Evolutionary conservation across 148 eudicot species (phyloP).

Genomic region (Spergularia marina): DNA sequence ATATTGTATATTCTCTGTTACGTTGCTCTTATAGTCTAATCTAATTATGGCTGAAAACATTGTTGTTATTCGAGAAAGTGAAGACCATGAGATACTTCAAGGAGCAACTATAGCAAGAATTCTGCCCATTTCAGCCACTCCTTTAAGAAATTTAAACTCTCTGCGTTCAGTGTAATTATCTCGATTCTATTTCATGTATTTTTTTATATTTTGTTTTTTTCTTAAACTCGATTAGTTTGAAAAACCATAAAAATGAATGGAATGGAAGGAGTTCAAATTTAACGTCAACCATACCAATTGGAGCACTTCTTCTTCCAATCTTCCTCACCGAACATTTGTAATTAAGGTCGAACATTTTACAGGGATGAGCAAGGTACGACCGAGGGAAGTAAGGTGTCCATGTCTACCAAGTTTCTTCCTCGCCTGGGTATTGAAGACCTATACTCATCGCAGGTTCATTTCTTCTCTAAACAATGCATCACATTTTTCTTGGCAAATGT

Average conservation of each 20-base stretch:
- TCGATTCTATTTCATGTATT: background rate
- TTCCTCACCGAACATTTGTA: background rate
- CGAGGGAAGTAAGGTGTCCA: background rate
- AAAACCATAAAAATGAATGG: too few species aligned
- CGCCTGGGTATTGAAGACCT: slow-evolving; percentile 28
- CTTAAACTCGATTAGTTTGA: too few species aligned
- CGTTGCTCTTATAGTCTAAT: background rate
- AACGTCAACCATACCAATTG: too few species aligned
- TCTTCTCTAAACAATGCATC: too few species aligned
- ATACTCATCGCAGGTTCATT: slow-evolving; percentile 15
- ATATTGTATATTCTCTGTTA: background rate
- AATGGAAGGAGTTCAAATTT: too few species aligned
- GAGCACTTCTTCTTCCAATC: background rate
- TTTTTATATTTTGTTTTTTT: too few species aligned
- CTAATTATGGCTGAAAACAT: slow-evolving; percentile 27
- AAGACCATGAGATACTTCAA: background rate
- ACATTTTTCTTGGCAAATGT: too few species aligned
- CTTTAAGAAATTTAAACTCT: background rate
- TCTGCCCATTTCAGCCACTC: slow-evolving; percentile 31
- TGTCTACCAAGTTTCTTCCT: slow-evolving; percentile 5
- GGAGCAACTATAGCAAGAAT: slow-evolving; percentile 23
- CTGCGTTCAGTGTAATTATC: slow-evolving; percentile 5
- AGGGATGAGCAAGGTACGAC: slow-evolving; percentile 5
- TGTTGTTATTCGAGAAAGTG: slow-evolving; percentile 10
- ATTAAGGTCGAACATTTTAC: background rate